Evolutionary conservation across 805 yeast genomes (phyloP), one percentile per base, ranked within the genome.

Genomic region (Nematodospora valgi): DNA sequence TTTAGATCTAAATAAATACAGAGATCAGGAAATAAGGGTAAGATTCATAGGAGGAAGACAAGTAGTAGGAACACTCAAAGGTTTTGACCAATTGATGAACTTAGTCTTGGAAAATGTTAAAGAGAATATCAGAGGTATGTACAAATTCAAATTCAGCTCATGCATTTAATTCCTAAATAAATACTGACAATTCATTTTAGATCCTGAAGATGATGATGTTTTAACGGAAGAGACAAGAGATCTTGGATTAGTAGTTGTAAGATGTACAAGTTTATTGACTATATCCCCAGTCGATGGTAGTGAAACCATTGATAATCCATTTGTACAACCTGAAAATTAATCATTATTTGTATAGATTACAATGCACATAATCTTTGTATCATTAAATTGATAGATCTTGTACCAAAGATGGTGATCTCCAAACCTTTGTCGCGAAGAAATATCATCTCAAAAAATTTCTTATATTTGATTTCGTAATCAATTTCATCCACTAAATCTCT

Each of bases 21-120:
- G 77, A 49, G 94, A 86, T 54, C 70, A 82, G 47, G 59, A 70
- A 46, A 78, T 91, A 26, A 73, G 81, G 48, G 91, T 89, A 35
- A 81, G 84, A 49, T 78, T 93, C 54, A 74, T 80, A 46, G 95
- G 95, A 9, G 96, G 96, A 5, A 77, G 97, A 52, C 80, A 80
- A 47, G 78, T 84, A n/a, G 68, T 70, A 12, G 98, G 98, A 23
- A 64, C 67, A 1, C 72, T 91, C 48, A 86, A 85, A 48, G 97
- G 98, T 5, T 82, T 71, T 52, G 94, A 84, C 54, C 88, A 80
- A 54, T 68, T 83, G 52, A 79, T 83, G 86, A 84, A 84, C 59
- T 62, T 84, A 48, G 91, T 84, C 2, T 68, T 84, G 41, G 87
- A 82, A 50, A 76, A 82, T 20, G 81, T 78, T 5, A 64, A 67